Evolutionary conservation across 2,329 filamentous ascomycete genomes (phyloP), one percentile per base, ranked within the genome.

Genomic region (Oidium heveae): DNA sequence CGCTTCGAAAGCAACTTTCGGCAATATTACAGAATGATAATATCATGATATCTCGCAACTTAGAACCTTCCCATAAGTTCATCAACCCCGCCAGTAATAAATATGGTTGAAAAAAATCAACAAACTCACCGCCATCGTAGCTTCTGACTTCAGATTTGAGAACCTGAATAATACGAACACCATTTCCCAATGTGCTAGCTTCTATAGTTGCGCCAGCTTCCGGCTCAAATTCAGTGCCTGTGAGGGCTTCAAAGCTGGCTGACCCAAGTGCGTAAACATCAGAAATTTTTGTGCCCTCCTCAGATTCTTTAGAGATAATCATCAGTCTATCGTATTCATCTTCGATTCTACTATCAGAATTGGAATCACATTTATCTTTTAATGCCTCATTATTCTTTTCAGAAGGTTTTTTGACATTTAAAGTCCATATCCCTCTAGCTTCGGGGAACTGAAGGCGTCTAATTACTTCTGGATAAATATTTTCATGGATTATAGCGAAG

Each of bases 221-320:
- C 4, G 84, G 80, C 58, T 98, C 93, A 64, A 96, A 95, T 63
- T 98, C 91, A 0, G 87, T 86, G 41, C 82, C 86, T 37, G 78
- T 77, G 8, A 89, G 73, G 41, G 83, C 78, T 64, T 87, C 81
- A 56, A 93, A 79, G 2, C 79, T 79, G 33, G 79, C 78, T 0
- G 76, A 77, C n/a, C 80, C 84, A 41, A 89, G 71, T 43, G 77
- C 75, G 62, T 88, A 88, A 2, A 93, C 80, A 55, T 85, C 79
- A 0, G 86, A 89, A 46, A 79, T 80, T 66, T 89, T 85, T 56
- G 78, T 80, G 0, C 79, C 82, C 56, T 80, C 77, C 9, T 77
- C 72, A 3, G 60, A 56, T 2, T 66, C 65, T 67, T 86, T 86
- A 51, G 84, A 84, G 24, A 89, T 78, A 60, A 95, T 85, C 71